Conservation (phyloP, 768 basidiomycete genomes). For the Pleurotus djamor region DNA sequence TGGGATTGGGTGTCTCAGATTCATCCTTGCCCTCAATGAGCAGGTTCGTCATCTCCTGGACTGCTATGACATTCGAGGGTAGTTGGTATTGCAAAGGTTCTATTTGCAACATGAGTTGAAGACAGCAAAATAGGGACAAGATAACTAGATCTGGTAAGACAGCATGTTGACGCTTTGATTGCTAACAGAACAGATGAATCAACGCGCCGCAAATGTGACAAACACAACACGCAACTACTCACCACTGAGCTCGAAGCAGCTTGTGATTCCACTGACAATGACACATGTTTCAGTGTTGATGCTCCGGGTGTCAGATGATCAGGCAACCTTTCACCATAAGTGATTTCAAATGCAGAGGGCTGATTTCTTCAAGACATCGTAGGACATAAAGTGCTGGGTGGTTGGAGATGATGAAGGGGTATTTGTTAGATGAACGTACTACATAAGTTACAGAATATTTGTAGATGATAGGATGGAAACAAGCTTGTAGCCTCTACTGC, state of each 20-base stretch:
- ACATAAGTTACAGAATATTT: no score
- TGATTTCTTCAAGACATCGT: conserved; percentile 38
- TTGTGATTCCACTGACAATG: no score
- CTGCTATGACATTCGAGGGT: conserved; percentile 13
- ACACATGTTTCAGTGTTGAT: no score
- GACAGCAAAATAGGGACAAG: neutral
- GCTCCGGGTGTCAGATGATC: neutral
- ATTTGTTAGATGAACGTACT: no score
- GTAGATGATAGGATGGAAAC: no score
- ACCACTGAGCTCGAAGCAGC: no score
- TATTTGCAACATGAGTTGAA: neutral
- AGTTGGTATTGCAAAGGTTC: neutral
- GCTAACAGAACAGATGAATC: neutral
- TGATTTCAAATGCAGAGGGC: conserved; percentile 54
- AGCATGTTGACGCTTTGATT: neutral
- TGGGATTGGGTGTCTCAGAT: conserved; percentile 28
- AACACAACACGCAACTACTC: no score
- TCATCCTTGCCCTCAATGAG: conserved; percentile 40
- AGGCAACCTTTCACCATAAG: conserved; percentile 41
- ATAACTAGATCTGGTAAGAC: neutral
- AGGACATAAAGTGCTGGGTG: neutral
- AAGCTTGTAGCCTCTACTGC: no score
- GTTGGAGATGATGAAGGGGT: no score
- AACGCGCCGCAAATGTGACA: no score
- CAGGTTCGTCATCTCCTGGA: conserved; percentile 30